Evolutionary conservation across 768 basidiomycete genomes (phyloP).

Genomic region (Suillus cothurnatus): DNA sequence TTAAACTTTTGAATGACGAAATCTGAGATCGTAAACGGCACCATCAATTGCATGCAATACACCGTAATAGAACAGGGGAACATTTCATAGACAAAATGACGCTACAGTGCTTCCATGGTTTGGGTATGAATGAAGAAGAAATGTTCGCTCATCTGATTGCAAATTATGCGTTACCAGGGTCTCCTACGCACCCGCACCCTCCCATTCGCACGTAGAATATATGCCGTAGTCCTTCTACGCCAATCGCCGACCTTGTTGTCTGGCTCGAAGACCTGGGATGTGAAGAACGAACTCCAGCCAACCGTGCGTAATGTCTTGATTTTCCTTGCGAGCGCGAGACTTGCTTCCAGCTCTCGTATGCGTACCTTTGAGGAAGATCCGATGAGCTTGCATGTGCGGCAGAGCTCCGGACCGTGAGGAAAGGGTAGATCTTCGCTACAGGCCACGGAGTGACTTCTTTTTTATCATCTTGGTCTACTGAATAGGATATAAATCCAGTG

Average conservation of each 20-base stretch:
- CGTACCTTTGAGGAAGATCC: slow-evolving; percentile 35
- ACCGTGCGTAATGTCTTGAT: slow-evolving; percentile 47
- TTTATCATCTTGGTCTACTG: slow-evolving; percentile 19
- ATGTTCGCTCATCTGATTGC: neutral
- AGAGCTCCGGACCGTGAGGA: slow-evolving; percentile 35
- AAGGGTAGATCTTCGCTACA: slow-evolving; percentile 22
- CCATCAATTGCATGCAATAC: neutral
- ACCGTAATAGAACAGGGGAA: neutral
- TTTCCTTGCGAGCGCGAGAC: slow-evolving; percentile 44
- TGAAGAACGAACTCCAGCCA: slow-evolving; percentile 56
- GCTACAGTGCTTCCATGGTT: neutral
- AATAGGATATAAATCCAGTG: slow-evolving; percentile 25
- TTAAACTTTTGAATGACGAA: neutral
- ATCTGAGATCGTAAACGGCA: neutral
- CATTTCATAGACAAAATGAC: neutral
- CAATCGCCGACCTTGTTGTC: slow-evolving; percentile 23
- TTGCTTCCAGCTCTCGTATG: slow-evolving; percentile 49
- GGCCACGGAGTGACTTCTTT: neutral
- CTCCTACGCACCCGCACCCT: slow-evolving; percentile 45
- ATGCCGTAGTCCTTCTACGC: slow-evolving; percentile 39
- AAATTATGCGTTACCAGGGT: slow-evolving; percentile 34
- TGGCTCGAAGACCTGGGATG: slow-evolving; percentile 18
- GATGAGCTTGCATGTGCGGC: slow-evolving; percentile 37
- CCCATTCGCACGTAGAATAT: slow-evolving; percentile 42
- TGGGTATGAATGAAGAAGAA: neutral